Percentiles rank a stretch among this genome's conserved stretches.
Evolutionary conservation across 768 basidiomycete species (phyloP).

Genomic region (Mycena galopus): DNA sequence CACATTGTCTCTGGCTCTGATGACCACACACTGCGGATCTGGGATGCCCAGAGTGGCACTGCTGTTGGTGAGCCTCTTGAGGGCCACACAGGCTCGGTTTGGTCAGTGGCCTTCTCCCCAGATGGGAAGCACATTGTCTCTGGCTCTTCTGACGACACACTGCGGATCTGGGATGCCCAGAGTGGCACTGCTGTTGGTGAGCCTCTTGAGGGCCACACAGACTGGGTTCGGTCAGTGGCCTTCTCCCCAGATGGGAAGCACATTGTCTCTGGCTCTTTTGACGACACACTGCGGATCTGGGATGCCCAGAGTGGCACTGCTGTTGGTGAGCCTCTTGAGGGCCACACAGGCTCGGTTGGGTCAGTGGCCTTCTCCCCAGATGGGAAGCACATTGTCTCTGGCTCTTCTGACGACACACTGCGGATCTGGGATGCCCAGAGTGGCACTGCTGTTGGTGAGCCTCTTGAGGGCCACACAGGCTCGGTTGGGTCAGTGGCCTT

Average conservation of each 20-base stretch:
- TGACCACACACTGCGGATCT: background rate
- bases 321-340: conserved; percentile 1
- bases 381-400: background rate
- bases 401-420: background rate
- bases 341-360: background rate
- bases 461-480: background rate
- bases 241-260: too few species aligned
- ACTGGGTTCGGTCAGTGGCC: background rate
- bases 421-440: conserved; percentile 6
- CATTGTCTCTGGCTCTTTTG: too few species aligned
- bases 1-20: too few species aligned
- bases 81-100: background rate
- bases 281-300: conserved; percentile 6
- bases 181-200: background rate
- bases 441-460: background rate
- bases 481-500: background rate
- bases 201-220: conserved; percentile 4
- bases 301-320: background rate
- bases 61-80: background rate
- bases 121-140: background rate
- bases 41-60: conserved; percentile 8
- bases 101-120: too few species aligned
- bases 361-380: too few species aligned
- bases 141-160: background rate
- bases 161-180: conserved; percentile 8